A percentile compares a stretch with the other conserved stretches of the same genome.
Evolutionary conservation across 2,329 filamentous ascomycete genomes (phyloP).

Genomic region (Parafenestella ontariensis): DNA sequence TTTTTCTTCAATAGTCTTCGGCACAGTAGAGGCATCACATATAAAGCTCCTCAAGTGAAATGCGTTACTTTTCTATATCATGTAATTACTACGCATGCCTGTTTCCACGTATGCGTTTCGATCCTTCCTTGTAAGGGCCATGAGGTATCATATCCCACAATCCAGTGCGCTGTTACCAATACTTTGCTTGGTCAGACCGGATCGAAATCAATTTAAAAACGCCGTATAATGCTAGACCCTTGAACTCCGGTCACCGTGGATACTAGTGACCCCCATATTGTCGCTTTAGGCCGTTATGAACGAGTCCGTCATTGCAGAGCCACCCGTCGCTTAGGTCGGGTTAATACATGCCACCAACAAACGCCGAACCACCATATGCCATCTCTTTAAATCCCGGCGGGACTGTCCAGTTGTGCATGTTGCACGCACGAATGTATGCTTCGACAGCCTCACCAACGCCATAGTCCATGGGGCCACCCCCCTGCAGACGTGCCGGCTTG

Average conservation of each 20-base stretch:
- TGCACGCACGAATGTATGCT: constrained; percentile 74
- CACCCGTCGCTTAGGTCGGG: background rate
- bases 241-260: background rate
- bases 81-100: background rate
- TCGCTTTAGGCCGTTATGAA: background rate
- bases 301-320: background rate
- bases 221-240: background rate
- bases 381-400: constrained; percentile 67
- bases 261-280: background rate
- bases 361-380: constrained; percentile 42
- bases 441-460: constrained; percentile 72
- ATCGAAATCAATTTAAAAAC: background rate
- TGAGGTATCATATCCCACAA: background rate
- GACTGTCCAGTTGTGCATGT: constrained; percentile 74
- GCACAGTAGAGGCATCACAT: background rate
- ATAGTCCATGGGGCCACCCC: constrained; percentile 61
- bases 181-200: background rate
- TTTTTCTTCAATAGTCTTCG: background rate
- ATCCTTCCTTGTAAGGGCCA: background rate
- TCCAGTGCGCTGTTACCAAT: background rate
- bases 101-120: background rate
- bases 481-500: constrained; percentile 71
- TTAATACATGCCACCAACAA: background rate
- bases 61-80: background rate
- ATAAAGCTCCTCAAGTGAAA: background rate